Conservation (phyloP, 1,139 yeast species). For the Nakaseomyces bracarensis region DNA sequence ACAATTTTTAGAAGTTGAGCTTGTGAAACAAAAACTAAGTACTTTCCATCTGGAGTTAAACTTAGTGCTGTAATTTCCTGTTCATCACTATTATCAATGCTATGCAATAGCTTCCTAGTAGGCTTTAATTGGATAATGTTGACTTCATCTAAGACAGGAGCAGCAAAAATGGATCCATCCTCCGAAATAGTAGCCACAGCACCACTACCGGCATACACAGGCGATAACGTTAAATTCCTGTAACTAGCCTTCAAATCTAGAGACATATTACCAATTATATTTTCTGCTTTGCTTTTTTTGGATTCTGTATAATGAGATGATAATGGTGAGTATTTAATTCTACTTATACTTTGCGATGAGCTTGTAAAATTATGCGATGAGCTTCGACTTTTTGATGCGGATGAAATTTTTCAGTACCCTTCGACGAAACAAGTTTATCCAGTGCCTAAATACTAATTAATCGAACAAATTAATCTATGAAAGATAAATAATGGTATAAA, state of each 20-base stretch:
- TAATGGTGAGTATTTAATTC: too few relatives aligned
- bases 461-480: neutral
- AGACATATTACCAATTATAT: neutral
- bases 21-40: slow-evolving; percentile 68
- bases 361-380: neutral
- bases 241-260: slow-evolving; percentile 21
- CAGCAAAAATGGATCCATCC: slow-evolving; percentile 67
- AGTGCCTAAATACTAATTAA: too few relatives aligned
- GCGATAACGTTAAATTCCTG: slow-evolving; percentile 45
- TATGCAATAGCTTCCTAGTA: slow-evolving; percentile 43
- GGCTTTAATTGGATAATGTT: slow-evolving; percentile 53
- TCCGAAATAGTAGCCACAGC: slow-evolving; percentile 60
- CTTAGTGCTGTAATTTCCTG: slow-evolving; percentile 59
- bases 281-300: neutral
- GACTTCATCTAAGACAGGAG: slow-evolving; percentile 69
- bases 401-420: slow-evolving; percentile 15
- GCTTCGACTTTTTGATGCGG: neutral
- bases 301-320: neutral
- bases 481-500: neutral
- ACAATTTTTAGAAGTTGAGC: slow-evolving; percentile 74
- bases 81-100: slow-evolving; percentile 81
- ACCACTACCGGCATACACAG: slow-evolving; percentile 75
- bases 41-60: slow-evolving; percentile 66
- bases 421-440: slow-evolving; percentile 6
- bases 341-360: neutral